Evolutionary conservation across 805 yeast genomes (phyloP).

Genomic region (Starmerella sirachaensis): DNA sequence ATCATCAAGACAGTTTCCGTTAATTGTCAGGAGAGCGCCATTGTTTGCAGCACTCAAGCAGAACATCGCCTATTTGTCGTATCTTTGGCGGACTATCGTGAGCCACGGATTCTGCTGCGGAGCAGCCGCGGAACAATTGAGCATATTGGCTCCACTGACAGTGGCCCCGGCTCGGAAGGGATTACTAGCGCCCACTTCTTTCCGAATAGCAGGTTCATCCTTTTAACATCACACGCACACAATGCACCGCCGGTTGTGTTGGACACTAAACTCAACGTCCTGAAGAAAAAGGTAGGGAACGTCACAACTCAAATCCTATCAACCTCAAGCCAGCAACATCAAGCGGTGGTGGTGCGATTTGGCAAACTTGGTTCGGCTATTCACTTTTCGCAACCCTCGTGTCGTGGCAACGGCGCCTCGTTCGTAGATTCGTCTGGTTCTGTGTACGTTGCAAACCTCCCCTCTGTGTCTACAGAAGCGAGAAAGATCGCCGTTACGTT

Average conservation of each 20-base stretch:
- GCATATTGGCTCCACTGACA: slow-evolving; percentile 50
- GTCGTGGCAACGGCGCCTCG: slow-evolving; percentile 77
- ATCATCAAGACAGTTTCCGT: slow-evolving; percentile 66
- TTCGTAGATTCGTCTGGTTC: slow-evolving; percentile 69
- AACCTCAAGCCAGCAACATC: slow-evolving; percentile 41
- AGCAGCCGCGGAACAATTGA: slow-evolving; percentile 44
- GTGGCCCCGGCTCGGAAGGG: slow-evolving; percentile 64
- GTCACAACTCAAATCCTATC: slow-evolving; percentile 13
- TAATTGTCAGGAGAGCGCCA: slow-evolving; percentile 55
- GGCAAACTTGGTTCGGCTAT: slow-evolving; percentile 74
- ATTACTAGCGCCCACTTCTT: slow-evolving; percentile 70
- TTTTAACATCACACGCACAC: slow-evolving; percentile 44
- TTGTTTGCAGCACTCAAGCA: slow-evolving; percentile 64
- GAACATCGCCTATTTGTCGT: slow-evolving; percentile 74
- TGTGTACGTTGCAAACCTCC: slow-evolving; percentile 53
- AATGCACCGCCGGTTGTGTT: slow-evolving; percentile 56
- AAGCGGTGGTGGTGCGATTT: slow-evolving; percentile 44
- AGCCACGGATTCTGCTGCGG: slow-evolving; percentile 58
- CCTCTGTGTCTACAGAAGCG: slow-evolving; percentile 32
- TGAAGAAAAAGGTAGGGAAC: not conserved
- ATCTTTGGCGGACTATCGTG: slow-evolving; percentile 47
- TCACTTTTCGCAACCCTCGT: slow-evolving; percentile 63
- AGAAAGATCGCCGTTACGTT: slow-evolving; percentile 57
- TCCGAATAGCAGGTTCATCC: slow-evolving; percentile 46
- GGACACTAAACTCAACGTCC: slow-evolving; percentile 33